Conservation (phyloP, 768 basidiomycete species). For the Paxillus ammoniavirescens region DNA sequence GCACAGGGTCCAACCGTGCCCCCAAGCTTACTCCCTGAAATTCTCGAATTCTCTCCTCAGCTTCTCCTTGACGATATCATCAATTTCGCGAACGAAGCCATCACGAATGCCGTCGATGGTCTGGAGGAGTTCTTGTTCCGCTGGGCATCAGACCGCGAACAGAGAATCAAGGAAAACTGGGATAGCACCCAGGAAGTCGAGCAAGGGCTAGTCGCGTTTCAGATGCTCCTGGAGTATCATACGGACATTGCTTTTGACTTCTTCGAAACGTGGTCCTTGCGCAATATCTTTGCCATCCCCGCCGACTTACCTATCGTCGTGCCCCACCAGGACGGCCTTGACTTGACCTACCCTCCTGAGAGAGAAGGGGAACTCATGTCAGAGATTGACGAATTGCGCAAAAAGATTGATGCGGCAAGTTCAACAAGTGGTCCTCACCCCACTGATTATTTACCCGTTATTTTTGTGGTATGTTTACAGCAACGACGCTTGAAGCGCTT, state of each 20-base stretch:
- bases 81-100: conserved; percentile 77
- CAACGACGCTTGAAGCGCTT: conserved; percentile 64
- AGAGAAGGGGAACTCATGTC: conserved; percentile 60
- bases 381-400: conserved; percentile 66
- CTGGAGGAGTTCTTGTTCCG: conserved; percentile 75
- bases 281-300: conserved; percentile 83
- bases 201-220: conserved; percentile 81
- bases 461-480: conserved; percentile 34
- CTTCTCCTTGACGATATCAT: conserved; percentile 70
- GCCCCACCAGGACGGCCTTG: conserved; percentile 72
- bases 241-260: conserved; percentile 90
- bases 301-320: conserved; percentile 67
- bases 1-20: conserved; percentile 28
- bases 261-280: conserved; percentile 85
- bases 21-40: conserved; percentile 38
- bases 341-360: conserved; percentile 60
- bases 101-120: conserved; percentile 74
- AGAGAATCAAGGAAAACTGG: conserved; percentile 44
- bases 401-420: conserved; percentile 69
- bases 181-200: conserved; percentile 70
- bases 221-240: conserved; percentile 85
- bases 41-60: conserved; percentile 65
- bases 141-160: conserved; percentile 68
- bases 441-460: conserved; percentile 8
- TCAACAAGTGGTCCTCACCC: not conserved